These are phyloP conservation scores for Annulohypoxylon moriforme DNA, from an alignment of 495 filamentous ascomycete species.

Conservation along the genomic window DNA sequence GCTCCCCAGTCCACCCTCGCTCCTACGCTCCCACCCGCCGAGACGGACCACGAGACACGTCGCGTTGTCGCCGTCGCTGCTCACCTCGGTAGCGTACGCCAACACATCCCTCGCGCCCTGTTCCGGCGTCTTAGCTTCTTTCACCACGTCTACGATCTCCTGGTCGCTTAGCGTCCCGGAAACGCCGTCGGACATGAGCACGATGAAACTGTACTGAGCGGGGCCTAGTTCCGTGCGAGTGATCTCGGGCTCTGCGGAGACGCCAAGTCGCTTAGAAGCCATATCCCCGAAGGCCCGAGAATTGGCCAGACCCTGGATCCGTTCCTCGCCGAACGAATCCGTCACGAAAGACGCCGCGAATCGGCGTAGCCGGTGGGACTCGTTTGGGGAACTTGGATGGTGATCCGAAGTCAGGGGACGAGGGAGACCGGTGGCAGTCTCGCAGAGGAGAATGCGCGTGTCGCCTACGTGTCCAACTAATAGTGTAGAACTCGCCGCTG, in stretches of 20 bases:
- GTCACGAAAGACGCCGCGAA: slow-evolving; percentile 89
- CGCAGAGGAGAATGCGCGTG: slow-evolving; percentile 87
- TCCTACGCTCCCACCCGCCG: slow-evolving; percentile 94
- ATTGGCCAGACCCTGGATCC: slow-evolving; percentile 92
- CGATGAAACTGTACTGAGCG: slow-evolving; percentile 87
- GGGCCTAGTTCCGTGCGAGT: slow-evolving; percentile 76
- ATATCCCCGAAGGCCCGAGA: slow-evolving; percentile 94
- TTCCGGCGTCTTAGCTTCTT: slow-evolving; percentile 91
- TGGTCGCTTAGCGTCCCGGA: slow-evolving; percentile 85
- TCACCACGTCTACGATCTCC: slow-evolving; percentile 94
- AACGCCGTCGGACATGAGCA: slow-evolving; percentile 88
- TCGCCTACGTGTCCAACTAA: slow-evolving; percentile 94
- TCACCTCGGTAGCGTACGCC: slow-evolving; percentile 86
- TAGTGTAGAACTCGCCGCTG: slow-evolving; percentile 81
- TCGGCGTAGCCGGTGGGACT: slow-evolving; percentile 83
- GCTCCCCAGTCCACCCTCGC: slow-evolving; percentile 87
- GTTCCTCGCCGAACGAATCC: slow-evolving; percentile 97
- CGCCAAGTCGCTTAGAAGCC: slow-evolving; percentile 88
- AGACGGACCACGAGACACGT: slow-evolving; percentile 93
- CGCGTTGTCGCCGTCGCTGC: slow-evolving; percentile 86
- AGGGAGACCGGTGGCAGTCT: slow-evolving; percentile 79
- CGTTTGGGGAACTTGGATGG: slow-evolving; percentile 85
- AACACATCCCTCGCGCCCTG: slow-evolving; percentile 83
- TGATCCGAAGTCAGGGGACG: slow-evolving; percentile 87
- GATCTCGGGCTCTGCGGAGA: slow-evolving; percentile 92